Evolutionary conservation across 1,284 basidiomycete genomes (phyloP).

Genomic region (Moesziomyces aphidis): DNA sequence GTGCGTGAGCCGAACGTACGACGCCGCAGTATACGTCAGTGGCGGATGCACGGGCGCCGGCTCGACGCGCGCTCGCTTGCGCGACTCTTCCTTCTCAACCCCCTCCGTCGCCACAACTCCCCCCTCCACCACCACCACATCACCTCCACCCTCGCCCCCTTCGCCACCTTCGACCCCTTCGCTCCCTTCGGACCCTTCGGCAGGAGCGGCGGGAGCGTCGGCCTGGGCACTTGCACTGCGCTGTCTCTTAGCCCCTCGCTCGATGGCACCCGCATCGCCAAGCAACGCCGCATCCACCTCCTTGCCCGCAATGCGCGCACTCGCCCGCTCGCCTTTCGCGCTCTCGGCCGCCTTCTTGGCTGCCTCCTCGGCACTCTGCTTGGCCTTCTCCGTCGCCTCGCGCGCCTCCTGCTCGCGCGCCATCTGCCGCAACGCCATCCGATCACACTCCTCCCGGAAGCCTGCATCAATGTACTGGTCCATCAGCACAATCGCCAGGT

Average conservation of each 20-base stretch:
- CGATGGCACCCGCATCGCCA: slow-evolving; percentile 11
- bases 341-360: slow-evolving; percentile 36
- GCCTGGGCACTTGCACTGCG: slow-evolving; percentile 28
- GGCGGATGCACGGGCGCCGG: slow-evolving; percentile 38
- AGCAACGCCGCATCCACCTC: slow-evolving; percentile 72
- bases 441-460: slow-evolving; percentile 85
- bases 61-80: slow-evolving; percentile 32
- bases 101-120: slow-evolving; percentile 1
- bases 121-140: background rate
- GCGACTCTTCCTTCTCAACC: slow-evolving; percentile 15
- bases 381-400: slow-evolving; percentile 74
- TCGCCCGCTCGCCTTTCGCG: slow-evolving; percentile 52
- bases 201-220: background rate
- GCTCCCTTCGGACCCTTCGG: background rate
- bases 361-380: slow-evolving; percentile 57
- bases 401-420: slow-evolving; percentile 70
- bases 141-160: too few species aligned
- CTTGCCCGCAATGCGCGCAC: slow-evolving; percentile 77
- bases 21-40: slow-evolving; percentile 17
- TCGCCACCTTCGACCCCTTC: too few species aligned
- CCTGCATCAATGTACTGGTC: slow-evolving; percentile 84
- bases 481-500: slow-evolving; percentile 85
- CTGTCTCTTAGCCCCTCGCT: slow-evolving; percentile 47
- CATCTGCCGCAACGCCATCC: slow-evolving; percentile 84
- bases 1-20: slow-evolving; percentile 25